A percentile compares a stretch with the other conserved stretches of the same genome.
These are phyloP conservation scores for Podaxis pistillaris DNA, from an alignment of 768 basidiomycete genomes.

Conservation along the genomic window DNA sequence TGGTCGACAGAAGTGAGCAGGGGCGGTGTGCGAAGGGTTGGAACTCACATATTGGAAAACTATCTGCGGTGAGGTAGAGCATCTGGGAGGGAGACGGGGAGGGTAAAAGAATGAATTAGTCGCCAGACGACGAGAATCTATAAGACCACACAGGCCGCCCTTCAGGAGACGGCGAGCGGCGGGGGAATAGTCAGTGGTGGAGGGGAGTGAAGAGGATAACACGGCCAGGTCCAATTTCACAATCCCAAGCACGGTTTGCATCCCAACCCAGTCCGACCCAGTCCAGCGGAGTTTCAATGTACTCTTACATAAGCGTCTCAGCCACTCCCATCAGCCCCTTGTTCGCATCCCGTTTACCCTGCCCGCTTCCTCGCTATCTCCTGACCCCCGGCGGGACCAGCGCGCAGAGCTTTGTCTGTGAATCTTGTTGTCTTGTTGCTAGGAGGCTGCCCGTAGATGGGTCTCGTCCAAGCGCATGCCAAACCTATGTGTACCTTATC, in stretches of 20 bases:
- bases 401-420: background rate
- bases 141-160: slow-evolving; percentile 11
- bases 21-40: background rate
- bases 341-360: background rate
- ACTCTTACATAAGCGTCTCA: background rate
- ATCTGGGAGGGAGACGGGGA: slow-evolving; percentile 37
- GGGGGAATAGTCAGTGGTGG: slow-evolving; percentile 5
- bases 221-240: slow-evolving; percentile 1
- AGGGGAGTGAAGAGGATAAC: slow-evolving; percentile 10
- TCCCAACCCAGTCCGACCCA: slow-evolving; percentile 5
- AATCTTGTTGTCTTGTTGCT: background rate
- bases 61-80: slow-evolving; percentile 90
- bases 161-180: slow-evolving; percentile 13
- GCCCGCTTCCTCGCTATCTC: background rate
- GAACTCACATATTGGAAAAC: slow-evolving; percentile 85
- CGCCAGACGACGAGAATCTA: slow-evolving; percentile 31
- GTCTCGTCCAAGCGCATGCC: background rate
- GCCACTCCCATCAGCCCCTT: background rate
- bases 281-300: slow-evolving; percentile 8
- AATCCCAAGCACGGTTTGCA: slow-evolving; percentile 1
- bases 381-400: background rate
- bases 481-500: background rate
- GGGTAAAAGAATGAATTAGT: slow-evolving; percentile 39
- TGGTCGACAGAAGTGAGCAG: slow-evolving; percentile 28
- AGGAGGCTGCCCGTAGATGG: background rate